These are phyloP conservation scores for Penicillium crystallinum DNA, from an alignment of 495 filamentous ascomycete species.

Conservation along the genomic window DNA sequence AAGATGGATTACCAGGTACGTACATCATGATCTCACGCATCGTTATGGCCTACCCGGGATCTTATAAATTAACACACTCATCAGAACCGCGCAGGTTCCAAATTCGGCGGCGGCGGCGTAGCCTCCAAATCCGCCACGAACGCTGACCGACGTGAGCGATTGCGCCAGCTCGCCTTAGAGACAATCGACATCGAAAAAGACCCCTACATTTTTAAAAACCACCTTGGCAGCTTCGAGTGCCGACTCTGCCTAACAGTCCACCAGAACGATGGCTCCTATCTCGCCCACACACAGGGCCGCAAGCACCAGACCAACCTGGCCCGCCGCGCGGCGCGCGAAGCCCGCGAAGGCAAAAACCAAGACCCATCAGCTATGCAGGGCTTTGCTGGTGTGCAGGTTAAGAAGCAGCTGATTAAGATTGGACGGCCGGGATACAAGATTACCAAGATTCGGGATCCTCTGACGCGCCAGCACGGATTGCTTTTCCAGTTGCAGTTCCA, in stretches of 20 bases:
- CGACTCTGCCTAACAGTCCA: slow-evolving; percentile 98
- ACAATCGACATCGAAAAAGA: slow-evolving; percentile 99
- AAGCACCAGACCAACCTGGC: slow-evolving; percentile 99
- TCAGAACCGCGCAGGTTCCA: slow-evolving; percentile 93
- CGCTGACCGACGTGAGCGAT: slow-evolving; percentile 92
- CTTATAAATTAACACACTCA: slow-evolving; percentile 2
- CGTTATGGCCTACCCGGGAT: background rate
- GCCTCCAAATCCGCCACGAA: slow-evolving; percentile 91
- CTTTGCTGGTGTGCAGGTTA: slow-evolving; percentile 74
- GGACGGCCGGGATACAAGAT: slow-evolving; percentile 97
- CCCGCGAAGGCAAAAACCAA: slow-evolving; percentile 75
- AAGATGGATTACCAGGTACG: slow-evolving; percentile 60
- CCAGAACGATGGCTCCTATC: slow-evolving; percentile 99
- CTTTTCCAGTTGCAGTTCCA: slow-evolving; percentile 95
- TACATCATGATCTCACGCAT: background rate
- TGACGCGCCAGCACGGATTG: slow-evolving; percentile 83
- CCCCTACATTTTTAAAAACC: slow-evolving; percentile 99
- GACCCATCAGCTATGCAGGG: slow-evolving; percentile 65
- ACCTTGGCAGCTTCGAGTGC: slow-evolving; percentile 97
- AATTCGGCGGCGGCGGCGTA: slow-evolving; percentile 96
- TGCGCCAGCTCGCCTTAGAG: slow-evolving; percentile 96
- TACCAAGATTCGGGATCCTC: slow-evolving; percentile 85
- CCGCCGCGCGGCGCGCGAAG: slow-evolving; percentile 85
- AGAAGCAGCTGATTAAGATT: slow-evolving; percentile 93
- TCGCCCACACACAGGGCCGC: slow-evolving; percentile 96